Conservation (phyloP, 1,139 yeast genomes). For the Candida sp. region DNA sequence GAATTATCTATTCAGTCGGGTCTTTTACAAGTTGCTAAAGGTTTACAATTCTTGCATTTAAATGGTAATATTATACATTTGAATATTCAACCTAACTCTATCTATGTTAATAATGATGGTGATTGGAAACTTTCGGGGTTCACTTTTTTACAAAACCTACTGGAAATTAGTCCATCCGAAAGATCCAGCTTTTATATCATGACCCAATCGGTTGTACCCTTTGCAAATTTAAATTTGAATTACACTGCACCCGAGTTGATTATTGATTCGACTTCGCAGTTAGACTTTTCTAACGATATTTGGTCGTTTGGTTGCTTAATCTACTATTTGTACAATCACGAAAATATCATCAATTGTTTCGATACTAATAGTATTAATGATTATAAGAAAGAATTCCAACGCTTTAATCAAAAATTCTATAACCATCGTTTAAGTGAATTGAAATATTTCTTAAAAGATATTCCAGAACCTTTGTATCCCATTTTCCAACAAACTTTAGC, state of each 20-base stretch:
- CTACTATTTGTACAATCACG: constrained; percentile 57
- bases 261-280: constrained; percentile 26
- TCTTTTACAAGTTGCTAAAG: constrained; percentile 71
- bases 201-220: constrained; percentile 73
- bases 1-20: constrained; percentile 84
- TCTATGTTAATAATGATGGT: constrained; percentile 76
- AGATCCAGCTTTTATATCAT: constrained; percentile 57
- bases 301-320: constrained; percentile 83
- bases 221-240: constrained; percentile 67
- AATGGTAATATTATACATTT: constrained; percentile 74
- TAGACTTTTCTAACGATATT: constrained; percentile 71
- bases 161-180: constrained; percentile 43
- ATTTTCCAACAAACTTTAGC: constrained; percentile 36
- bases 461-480: constrained; percentile 32
- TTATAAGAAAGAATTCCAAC: constrained; percentile 44
- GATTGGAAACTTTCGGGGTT: constrained; percentile 94
- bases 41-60: constrained; percentile 77
- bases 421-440: constrained; percentile 44
- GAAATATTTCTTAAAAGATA: constrained; percentile 41
- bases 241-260: constrained; percentile 46
- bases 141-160: constrained; percentile 56
- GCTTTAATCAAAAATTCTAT: constrained; percentile 39
- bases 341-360: constrained; percentile 43
- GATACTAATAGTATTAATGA: constrained; percentile 46
- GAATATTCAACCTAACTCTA: constrained; percentile 74